Evolutionary conservation across 2,329 filamentous ascomycete species (phyloP).

Genomic region (Cryphonectria radicalis): DNA sequence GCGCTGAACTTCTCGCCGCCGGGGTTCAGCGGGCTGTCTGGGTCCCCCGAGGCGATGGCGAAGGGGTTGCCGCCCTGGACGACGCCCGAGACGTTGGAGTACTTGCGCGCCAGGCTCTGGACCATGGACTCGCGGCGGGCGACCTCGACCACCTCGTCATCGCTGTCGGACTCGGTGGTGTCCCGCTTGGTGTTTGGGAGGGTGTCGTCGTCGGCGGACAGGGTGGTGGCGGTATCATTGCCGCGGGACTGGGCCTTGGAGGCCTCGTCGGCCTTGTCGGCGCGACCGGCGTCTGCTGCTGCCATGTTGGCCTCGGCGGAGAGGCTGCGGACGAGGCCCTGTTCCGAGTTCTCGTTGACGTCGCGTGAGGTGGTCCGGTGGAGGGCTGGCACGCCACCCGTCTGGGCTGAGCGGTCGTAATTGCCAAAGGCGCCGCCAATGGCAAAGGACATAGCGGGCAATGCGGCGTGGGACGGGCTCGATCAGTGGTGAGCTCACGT

Average conservation of each 20-base stretch:
- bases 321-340: background rate
- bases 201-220: constrained; percentile 36
- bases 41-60: constrained; percentile 39
- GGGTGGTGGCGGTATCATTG: constrained; percentile 25
- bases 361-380: constrained; percentile 33
- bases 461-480: background rate
- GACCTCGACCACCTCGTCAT: constrained; percentile 45
- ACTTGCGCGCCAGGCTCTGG: constrained; percentile 59
- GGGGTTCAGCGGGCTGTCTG: constrained; percentile 53
- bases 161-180: constrained; percentile 37
- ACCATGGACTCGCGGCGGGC: constrained; percentile 55
- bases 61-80: constrained; percentile 54
- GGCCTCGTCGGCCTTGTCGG: constrained; percentile 20
- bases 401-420: constrained; percentile 54
- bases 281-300: constrained; percentile 21
- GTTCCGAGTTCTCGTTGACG: constrained; percentile 32
- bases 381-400: constrained; percentile 43
- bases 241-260: constrained; percentile 20
- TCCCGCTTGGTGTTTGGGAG: constrained; percentile 32
- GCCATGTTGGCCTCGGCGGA: background rate
- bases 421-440: constrained; percentile 48
- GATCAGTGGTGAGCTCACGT: background rate
- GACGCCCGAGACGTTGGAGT: constrained; percentile 45
- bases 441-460: constrained; percentile 46
- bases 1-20: constrained; percentile 53